phyloP scores from a whole-genome alignment of 305 asterid genomes.

The Solanum hybrid region DNA sequence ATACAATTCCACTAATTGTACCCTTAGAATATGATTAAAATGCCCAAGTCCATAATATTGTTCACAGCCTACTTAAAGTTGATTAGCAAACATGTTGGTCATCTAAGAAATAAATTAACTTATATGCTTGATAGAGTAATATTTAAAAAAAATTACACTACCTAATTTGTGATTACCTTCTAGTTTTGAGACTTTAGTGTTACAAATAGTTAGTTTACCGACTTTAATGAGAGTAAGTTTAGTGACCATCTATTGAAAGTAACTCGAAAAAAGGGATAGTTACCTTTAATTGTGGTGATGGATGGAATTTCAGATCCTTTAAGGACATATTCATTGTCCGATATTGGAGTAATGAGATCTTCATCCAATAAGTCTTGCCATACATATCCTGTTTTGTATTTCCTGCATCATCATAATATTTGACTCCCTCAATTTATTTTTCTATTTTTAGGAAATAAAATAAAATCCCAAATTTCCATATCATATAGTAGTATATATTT shows the following conservation, averaged over 20 bases:
- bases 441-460: neutral
- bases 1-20: neutral
- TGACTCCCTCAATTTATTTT: neutral
- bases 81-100: neutral
- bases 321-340: conserved; percentile 86
- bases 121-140: neutral
- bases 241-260: neutral
- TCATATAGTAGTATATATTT: neutral
- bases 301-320: conserved; percentile 71
- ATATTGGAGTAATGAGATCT: conserved; percentile 83
- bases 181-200: neutral
- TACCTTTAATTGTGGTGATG: conserved; percentile 22
- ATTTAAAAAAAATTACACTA: neutral
- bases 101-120: neutral
- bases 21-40: neutral
- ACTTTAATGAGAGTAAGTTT: neutral
- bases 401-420: conserved; percentile 30
- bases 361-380: conserved; percentile 97
- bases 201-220: neutral
- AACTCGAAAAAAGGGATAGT: neutral
- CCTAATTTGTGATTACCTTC: neutral
- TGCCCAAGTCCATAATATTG: neutral
- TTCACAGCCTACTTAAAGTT: neutral
- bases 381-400: conserved; percentile 66
- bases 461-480: neutral